Evolutionary conservation across 176 grass and related monocot genomes (phyloP), one percentile per base, ranked within the genome.

Genomic region (Avena sativa): DNA sequence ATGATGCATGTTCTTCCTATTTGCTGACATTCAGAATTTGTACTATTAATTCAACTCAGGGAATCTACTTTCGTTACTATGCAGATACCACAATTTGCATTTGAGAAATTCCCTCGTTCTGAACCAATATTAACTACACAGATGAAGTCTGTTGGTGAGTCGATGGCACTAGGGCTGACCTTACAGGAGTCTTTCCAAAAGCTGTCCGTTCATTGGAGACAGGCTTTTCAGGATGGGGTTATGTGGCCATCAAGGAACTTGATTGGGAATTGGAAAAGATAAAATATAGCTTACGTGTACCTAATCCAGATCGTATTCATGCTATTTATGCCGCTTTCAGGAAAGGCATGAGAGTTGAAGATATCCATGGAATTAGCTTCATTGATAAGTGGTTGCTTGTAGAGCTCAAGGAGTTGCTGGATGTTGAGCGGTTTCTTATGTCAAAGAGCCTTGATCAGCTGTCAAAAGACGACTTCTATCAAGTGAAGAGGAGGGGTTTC

Each of bases 141-240:
- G 67, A 99, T 99, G 97, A 99, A 99, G 83, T 99, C 97, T 52
- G 97, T 99, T 82, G 97, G 97, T 52, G 94, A 99, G 87, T 71
- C 97, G 51, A 99, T 99, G 97, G 94, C 97, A 64, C 49, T 99
- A 6, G 97, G 97, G 5, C 90, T 94, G 23, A 99, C 94, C 56
- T 99, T 99, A 65, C 97, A 99, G 88, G 97, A 96, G 75, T 99
- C 97, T 6, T 99, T 96, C 55, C 97, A 81, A 99, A 99, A 86
- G 97, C 97, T 76, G 94, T 99, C 53, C 90, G 94, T 76, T 94
- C 92, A 74, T 86, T 99, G 71, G 97, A 99, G 76, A 93, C 87
- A 78, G 97, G 97, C 63, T 94, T 93, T 87, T 87, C 92, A 74
- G 97, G 97, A 79, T 99, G 93, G 94, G 97, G 97, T 60, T 99